Conservation (phyloP, 805 yeast species). For the Yarrowia sp. region DNA sequence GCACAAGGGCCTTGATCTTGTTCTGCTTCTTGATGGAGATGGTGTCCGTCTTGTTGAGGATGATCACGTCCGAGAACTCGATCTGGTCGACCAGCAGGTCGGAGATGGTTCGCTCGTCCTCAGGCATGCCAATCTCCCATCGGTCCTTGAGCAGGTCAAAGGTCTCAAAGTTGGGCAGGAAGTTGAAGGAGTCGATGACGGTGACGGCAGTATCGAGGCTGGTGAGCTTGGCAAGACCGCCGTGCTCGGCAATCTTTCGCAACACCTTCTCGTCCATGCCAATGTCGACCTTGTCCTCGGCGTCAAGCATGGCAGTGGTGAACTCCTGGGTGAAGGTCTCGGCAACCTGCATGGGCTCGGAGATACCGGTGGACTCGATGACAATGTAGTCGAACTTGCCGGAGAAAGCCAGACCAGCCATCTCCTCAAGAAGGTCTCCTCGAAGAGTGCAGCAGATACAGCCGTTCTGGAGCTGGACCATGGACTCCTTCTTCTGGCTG, state of each 20-base stretch:
- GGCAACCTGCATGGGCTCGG: constrained; percentile 53
- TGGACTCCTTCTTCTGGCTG: constrained; percentile 45
- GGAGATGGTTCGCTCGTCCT: constrained; percentile 47
- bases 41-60: constrained; percentile 43
- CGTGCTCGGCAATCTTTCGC: constrained; percentile 39
- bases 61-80: constrained; percentile 48
- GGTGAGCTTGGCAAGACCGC: constrained; percentile 45
- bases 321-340: constrained; percentile 49
- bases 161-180: constrained; percentile 46
- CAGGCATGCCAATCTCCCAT: constrained; percentile 40
- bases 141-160: constrained; percentile 46
- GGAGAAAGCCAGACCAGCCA: constrained; percentile 41
- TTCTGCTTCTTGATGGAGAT: constrained; percentile 36
- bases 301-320: constrained; percentile 40
- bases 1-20: constrained; percentile 41
- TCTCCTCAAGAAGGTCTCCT: constrained; percentile 48
- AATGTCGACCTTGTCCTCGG: constrained; percentile 22
- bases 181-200: constrained; percentile 47
- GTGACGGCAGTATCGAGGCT: constrained; percentile 49
- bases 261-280: constrained; percentile 32
- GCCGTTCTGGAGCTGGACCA: constrained; percentile 49
- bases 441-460: constrained; percentile 51
- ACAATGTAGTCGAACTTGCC: constrained; percentile 45
- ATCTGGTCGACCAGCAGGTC: constrained; percentile 49
- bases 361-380: constrained; percentile 49